phyloP scores from a whole-genome alignment of 2,329 filamentous ascomycete genomes.

The Pseudocercospora eumusae region DNA sequence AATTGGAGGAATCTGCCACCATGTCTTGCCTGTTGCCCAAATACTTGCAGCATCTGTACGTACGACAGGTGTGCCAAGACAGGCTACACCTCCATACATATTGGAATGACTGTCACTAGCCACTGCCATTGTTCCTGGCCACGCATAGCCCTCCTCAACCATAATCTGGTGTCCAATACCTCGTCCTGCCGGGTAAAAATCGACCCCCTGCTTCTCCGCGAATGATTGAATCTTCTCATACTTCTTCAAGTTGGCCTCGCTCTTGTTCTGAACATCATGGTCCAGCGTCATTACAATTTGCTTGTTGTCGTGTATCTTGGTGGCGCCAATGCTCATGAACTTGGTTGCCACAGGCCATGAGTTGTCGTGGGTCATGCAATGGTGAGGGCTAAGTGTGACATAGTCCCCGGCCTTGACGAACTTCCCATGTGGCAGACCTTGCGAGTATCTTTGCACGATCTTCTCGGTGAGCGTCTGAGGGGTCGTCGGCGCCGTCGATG shows the following conservation, averaged over 20 bases:
- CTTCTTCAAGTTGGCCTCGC: conserved; percentile 75
- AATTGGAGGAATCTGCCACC: conserved; percentile 86
- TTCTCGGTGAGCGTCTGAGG: conserved; percentile 89
- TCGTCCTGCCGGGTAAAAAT: conserved; percentile 73
- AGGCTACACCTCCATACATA: conserved; percentile 79
- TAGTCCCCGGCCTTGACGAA: conserved; percentile 79
- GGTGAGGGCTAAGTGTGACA: conserved; percentile 70
- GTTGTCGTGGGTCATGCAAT: conserved; percentile 87
- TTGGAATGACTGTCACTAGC: conserved; percentile 78
- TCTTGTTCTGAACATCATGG: conserved; percentile 86
- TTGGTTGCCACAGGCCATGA: conserved; percentile 74
- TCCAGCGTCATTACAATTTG: conserved; percentile 85
- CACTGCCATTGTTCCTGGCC: conserved; percentile 81
- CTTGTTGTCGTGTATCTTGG: conserved; percentile 66
- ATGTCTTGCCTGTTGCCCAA: conserved; percentile 79
- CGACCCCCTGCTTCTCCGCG: conserved; percentile 72
- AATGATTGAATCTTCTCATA: conserved; percentile 81
- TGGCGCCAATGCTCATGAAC: conserved; percentile 80
- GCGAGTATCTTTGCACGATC: conserved; percentile 79
- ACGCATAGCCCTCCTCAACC: conserved; percentile 81
- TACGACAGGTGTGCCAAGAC: conserved; percentile 77
- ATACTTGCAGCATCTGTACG: conserved; percentile 84
- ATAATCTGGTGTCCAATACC: conserved; percentile 92
- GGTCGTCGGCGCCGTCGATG: conserved; percentile 50
- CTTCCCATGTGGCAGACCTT: conserved; percentile 75